phyloP scores from a whole-genome alignment of 768 basidiomycete species.

The Hemileccinum impolitum region DNA sequence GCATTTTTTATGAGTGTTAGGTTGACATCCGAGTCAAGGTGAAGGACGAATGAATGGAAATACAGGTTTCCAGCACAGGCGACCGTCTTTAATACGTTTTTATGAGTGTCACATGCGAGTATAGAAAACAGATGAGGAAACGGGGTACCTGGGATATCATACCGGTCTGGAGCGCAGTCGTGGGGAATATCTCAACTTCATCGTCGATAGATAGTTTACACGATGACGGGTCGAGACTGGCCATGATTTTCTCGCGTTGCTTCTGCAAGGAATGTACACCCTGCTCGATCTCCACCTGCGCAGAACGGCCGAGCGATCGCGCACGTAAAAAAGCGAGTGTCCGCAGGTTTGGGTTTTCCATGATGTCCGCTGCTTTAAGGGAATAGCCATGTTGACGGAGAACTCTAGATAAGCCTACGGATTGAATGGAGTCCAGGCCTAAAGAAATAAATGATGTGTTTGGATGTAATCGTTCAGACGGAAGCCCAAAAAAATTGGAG shows the following conservation, averaged over 20 bases:
- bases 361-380: slow-evolving; percentile 36
- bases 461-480: slow-evolving; percentile 9
- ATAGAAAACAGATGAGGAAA: not conserved
- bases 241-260: slow-evolving; percentile 17
- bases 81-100: slow-evolving; percentile 22
- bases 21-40: slow-evolving; percentile 17
- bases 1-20: slow-evolving; percentile 31
- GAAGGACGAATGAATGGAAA: slow-evolving; percentile 32
- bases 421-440: slow-evolving; percentile 47
- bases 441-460: slow-evolving; percentile 40
- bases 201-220: slow-evolving; percentile 29
- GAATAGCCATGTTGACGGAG: slow-evolving; percentile 33
- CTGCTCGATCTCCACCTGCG: slow-evolving; percentile 5
- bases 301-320: slow-evolving; percentile 1
- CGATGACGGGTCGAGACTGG: slow-evolving; percentile 8
- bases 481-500: slow-evolving; percentile 17
- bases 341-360: slow-evolving; percentile 27
- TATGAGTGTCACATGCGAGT: not conserved
- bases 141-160: slow-evolving; percentile 45
- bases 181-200: slow-evolving; percentile 35
- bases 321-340: slow-evolving; percentile 11
- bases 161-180: slow-evolving; percentile 44
- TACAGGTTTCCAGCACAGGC: slow-evolving; percentile 29
- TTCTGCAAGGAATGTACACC: slow-evolving; percentile 9
- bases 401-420: slow-evolving; percentile 39